Base-by-base conservation (phyloP, 768 basidiomycete species). In the Suillus subluteus region DNA sequence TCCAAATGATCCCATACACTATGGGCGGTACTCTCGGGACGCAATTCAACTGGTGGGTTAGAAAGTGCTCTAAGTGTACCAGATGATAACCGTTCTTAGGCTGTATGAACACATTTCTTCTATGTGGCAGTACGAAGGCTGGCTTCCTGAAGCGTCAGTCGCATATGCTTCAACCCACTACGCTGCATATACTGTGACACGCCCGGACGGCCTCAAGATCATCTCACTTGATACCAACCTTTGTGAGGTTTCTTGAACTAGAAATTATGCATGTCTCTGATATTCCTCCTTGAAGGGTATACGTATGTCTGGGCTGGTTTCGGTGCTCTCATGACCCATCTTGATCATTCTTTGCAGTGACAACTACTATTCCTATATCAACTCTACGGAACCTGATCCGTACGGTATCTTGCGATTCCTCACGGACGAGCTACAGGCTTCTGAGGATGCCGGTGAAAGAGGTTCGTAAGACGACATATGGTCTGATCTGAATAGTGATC, bases 151-250 rank as follows among this genome's bases (percentile, higher is more conserved):
- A 64, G 72, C 71, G 6, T 77, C 77, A 8, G 79, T 78, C 0
- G 69, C 73, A n/a, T 73, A 75, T 26, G 84, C 84, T 4, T 77
- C 79, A 26, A 79, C 81, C 0, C 83, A 85, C 72, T 86, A 85
- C 52, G 80, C 79, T 3, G 84, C 77, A 5, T 86, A 86, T 69
- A 79, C 79, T 32, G 83, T 85, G 21, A 72, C 72, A 44, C 81
- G 83, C 18, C 67, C 70, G 11, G 82, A 83, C 38, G 83, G 84
- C 6, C 73, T 86, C 26, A 77, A 83, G 41, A 78, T 86, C 50
- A 86, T 86, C 68, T 82, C 83, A 4, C 70, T 86, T 40, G 85
- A 86, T 68, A 85, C 85, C 0, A 81, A 85, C 66, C 70, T 86
- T 44, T 86, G 84, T 84, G 70, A 16, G 81, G 62, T 38, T 9